Evolutionary conservation across 441 rosid genomes (phyloP).

Genomic region (Sinapis alba): DNA sequence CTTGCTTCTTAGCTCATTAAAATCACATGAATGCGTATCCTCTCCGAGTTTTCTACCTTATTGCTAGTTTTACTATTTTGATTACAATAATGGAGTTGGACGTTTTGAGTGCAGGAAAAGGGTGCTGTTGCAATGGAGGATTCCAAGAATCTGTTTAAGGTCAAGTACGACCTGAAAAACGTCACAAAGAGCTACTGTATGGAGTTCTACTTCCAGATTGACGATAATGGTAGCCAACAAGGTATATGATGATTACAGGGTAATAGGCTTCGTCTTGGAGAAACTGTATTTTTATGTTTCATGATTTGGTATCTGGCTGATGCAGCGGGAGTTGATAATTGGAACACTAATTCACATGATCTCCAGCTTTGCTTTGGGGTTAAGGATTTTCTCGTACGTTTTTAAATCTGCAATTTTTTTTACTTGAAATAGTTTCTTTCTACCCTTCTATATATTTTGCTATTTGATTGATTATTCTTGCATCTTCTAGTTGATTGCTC

Average conservation of each 20-base stretch:
- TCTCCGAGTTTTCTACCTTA: no score
- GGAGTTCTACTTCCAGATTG: conserved; percentile 81
- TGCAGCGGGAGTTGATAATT: conserved; percentile 64
- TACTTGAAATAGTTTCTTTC: neutral
- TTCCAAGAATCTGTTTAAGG: conserved; percentile 61
- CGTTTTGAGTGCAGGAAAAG: conserved; percentile 66
- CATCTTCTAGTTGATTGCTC: conserved; percentile 74
- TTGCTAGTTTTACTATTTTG: neutral
- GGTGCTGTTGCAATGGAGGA: conserved; percentile 74
- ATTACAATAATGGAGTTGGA: no score
- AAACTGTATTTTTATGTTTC: conserved; percentile 30
- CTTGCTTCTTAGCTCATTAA: no score
- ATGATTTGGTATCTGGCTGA: conserved; percentile 42
- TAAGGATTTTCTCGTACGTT: conserved; percentile 83
- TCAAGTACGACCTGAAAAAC: conserved; percentile 74
- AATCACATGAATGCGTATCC: no score
- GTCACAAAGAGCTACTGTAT: conserved; percentile 78
- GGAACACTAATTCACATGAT: conserved; percentile 78
- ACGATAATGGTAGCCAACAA: conserved; percentile 49
- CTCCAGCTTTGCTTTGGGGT: conserved; percentile 98
- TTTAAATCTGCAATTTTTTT: conserved; percentile 18
- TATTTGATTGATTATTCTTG: conserved; percentile 22
- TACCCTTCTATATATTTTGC: conserved; percentile 14
- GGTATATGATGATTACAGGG: conserved; percentile 25
- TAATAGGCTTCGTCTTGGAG: conserved; percentile 1